Evolutionary conservation across 805 yeast genomes (phyloP).

Genomic region (Ascoidea tarda): DNA sequence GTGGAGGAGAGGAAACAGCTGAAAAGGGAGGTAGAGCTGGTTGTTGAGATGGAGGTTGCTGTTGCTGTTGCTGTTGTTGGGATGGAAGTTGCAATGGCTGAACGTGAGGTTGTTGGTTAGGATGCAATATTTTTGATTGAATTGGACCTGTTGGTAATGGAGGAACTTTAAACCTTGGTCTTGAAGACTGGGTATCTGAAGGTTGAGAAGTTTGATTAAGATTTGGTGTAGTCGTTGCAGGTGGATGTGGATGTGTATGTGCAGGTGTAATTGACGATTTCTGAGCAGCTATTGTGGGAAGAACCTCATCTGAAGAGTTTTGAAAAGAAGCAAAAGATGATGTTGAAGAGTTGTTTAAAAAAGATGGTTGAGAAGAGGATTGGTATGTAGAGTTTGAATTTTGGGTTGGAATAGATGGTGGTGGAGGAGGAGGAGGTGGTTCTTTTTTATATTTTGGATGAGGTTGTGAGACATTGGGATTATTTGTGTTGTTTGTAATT

Average conservation of each 20-base stretch:
- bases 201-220: not conserved
- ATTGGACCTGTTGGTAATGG: slow-evolving; percentile 6
- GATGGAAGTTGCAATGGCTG: not conserved
- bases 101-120: slow-evolving; percentile 8
- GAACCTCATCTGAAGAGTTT: not conserved
- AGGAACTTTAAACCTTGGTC: slow-evolving; percentile 10
- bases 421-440: slow-evolving; percentile 25
- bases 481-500: slow-evolving; percentile 49
- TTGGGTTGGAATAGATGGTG: slow-evolving; percentile 17
- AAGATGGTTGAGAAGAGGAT: not conserved
- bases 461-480: slow-evolving; percentile 15
- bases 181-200: slow-evolving; percentile 1
- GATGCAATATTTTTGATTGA: not conserved
- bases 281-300: not conserved
- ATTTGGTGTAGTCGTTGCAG: too few relatives aligned
- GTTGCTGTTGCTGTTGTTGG: slow-evolving; percentile 18
- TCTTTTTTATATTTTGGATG: slow-evolving; percentile 17
- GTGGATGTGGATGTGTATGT: too few relatives aligned
- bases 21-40: slow-evolving; percentile 14
- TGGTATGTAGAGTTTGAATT: not conserved
- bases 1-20: slow-evolving; percentile 13
- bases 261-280: not conserved
- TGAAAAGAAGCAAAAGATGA: not conserved
- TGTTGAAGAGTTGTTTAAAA: not conserved
- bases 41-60: slow-evolving; percentile 30